These are phyloP conservation scores for Leptosphaerulina australis DNA, from an alignment of 2,329 filamentous ascomycete genomes.

Conservation along the genomic window DNA sequence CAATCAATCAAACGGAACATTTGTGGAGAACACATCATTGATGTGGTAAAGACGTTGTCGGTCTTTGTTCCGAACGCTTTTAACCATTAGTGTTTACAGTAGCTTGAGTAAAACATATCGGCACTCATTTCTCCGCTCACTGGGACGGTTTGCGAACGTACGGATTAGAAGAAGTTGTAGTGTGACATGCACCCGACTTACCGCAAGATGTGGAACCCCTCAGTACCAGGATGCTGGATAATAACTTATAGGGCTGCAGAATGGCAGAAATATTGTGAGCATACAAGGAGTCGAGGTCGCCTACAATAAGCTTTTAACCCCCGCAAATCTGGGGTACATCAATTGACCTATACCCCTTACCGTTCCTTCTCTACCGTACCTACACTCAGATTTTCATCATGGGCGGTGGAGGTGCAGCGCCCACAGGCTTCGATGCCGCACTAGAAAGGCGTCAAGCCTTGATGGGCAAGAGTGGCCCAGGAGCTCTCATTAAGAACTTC, in stretches of 20 bases:
- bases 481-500: constrained; percentile 58
- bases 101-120: background rate
- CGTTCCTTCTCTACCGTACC: background rate
- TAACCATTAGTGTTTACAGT: constrained; percentile 4
- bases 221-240: constrained; percentile 27
- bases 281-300: constrained; percentile 15
- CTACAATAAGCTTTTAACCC: constrained; percentile 11
- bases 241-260: constrained; percentile 15
- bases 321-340: constrained; percentile 7
- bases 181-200: constrained; percentile 11
- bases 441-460: constrained; percentile 31
- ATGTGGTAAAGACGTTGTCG: background rate
- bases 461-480: constrained; percentile 49
- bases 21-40: background rate
- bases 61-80: constrained; percentile 2
- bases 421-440: constrained; percentile 31
- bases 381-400: constrained; percentile 18
- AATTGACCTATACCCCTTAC: background rate
- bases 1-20: background rate
- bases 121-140: background rate
- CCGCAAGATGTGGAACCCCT: constrained; percentile 9
- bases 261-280: constrained; percentile 2
- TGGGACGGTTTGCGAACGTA: background rate
- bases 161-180: background rate
- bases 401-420: constrained; percentile 30